Base-by-base conservation (phyloP, 441 rosid species). In the Aquilaria agallochum region DNA sequence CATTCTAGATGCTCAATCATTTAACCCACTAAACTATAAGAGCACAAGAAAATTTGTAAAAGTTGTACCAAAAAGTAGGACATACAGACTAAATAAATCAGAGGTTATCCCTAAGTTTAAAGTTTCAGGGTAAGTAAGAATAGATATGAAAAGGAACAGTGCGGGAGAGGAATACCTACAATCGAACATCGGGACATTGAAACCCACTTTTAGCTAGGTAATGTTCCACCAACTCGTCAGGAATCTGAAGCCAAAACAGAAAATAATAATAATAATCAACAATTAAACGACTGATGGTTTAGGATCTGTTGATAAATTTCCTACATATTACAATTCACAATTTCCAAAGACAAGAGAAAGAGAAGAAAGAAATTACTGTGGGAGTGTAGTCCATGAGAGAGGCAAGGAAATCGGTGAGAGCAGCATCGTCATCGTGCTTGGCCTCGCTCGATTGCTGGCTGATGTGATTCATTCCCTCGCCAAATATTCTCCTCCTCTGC, bases 151-250 rank as follows among this genome's bases (percentile, higher is more conserved):
- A 48, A 45, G 53, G 54, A 27, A 33, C 62, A 47, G 55, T 53
- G n/a, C 5, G 13, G 31, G 11, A 54, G 50, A 59, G 56, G 62
- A 73, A 69, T 77, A 89, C 95, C 83, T 80, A 91, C 98, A 94
- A 72, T 87, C 98, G 75, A 69, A 85, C 92, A 63, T 91, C 95
- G 20, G 97, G 98, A 69, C 90, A 85, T 66, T 94, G 98, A 68
- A 94, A 89, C 31, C 97, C 97, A 70, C 98, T 91, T 80, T 84
- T 89, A 31, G 92, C 95, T 68, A 94, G 73, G 81, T 87, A 94
- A 74, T 89, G 92, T 78, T 91, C 97, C 65, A 89, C 97, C 76
- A 94, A 69, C 61, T 91, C 97, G 67, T 94, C 97, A 31, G 94
- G 96, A 69, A 91, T 92, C 99, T 91, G 81, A 36, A 7, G 42